These are phyloP conservation scores for Ambrosiella beaveri DNA, from an alignment of 2,329 filamentous ascomycete species.

Conservation along the genomic window DNA sequence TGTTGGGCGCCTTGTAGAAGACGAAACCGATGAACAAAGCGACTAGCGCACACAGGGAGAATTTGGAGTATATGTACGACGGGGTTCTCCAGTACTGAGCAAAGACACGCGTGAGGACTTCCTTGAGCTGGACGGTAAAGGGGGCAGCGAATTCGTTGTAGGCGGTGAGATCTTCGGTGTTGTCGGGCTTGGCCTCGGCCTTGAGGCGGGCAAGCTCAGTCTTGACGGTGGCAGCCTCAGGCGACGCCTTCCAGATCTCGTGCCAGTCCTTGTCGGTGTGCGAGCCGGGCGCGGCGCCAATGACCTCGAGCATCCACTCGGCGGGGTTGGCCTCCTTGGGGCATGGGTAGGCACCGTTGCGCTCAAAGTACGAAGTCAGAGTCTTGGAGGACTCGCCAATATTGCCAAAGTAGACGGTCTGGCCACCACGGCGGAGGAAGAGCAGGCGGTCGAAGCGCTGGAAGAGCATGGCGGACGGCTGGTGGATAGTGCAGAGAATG, in stretches of 20 bases:
- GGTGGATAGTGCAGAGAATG: conserved; percentile 93
- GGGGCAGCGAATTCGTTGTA: conserved; percentile 70
- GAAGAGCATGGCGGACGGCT: conserved; percentile 90
- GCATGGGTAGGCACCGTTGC: conserved; percentile 48
- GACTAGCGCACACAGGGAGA: conserved; percentile 44
- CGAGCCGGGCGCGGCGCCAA: conserved; percentile 46
- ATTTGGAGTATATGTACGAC: conserved; percentile 75
- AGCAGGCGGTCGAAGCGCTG: conserved; percentile 73
- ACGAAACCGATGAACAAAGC: conserved; percentile 69
- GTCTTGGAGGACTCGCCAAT: conserved; percentile 53
- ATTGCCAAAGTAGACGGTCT: conserved; percentile 67
- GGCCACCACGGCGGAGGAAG: conserved; percentile 59
- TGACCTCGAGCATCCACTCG: conserved; percentile 57
- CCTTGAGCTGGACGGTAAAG: conserved; percentile 47
- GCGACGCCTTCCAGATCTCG: conserved; percentile 40
- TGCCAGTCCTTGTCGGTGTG: conserved; percentile 49
- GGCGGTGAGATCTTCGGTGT: conserved; percentile 23
- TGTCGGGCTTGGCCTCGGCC: conserved; percentile 25
- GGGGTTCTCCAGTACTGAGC: conserved; percentile 87
- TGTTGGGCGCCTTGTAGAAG: conserved; percentile 56
- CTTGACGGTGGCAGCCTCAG: conserved; percentile 38
- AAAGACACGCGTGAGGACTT: conserved; percentile 60
- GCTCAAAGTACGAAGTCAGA: conserved; percentile 60
- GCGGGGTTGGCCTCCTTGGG: conserved; percentile 58
- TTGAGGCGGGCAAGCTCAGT: conserved; percentile 40